Evolutionary conservation across 768 basidiomycete species (phyloP).

Genomic region (Boletus tylopilopsis): DNA sequence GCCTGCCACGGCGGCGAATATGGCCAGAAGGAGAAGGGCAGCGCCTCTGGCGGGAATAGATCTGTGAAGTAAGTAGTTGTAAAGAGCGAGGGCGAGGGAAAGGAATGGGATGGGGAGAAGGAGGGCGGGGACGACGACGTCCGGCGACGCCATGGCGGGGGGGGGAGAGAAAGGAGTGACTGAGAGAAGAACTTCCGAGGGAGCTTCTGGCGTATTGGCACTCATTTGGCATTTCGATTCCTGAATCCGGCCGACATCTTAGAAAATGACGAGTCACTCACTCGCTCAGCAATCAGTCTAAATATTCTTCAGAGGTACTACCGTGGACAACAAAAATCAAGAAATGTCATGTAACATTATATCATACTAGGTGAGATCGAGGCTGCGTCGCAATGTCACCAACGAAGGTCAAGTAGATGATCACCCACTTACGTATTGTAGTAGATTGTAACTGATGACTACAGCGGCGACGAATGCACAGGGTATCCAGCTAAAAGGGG

Average conservation of each 20-base stretch:
- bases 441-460: too few relatives aligned
- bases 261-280: constrained; percentile 11
- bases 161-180: constrained; percentile 1
- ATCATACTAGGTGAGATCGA: neutral
- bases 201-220: constrained; percentile 3
- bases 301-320: neutral
- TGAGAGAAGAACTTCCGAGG: neutral
- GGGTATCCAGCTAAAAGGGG: neutral
- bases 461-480: neutral
- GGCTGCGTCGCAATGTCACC: constrained; percentile 8
- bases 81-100: constrained; percentile 11
- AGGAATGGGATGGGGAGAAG: constrained; percentile 23
- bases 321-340: neutral
- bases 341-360: neutral
- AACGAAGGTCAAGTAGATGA: neutral
- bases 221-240: constrained; percentile 19
- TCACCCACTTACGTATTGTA: constrained; percentile 7
- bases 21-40: constrained; percentile 17
- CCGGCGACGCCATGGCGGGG: constrained; percentile 21
- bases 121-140: constrained; percentile 25
- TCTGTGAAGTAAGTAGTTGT: constrained; percentile 7
- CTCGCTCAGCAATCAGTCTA: neutral
- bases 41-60: constrained; percentile 7
- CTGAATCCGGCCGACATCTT: constrained; percentile 13
- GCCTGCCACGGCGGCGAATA: constrained; percentile 23